Percentiles rank a stretch among this genome's conserved stretches.
These are phyloP conservation scores for Verticillium alfalfae DNA, from an alignment of 2,329 filamentous ascomycete species.

Conservation along the genomic window DNA sequence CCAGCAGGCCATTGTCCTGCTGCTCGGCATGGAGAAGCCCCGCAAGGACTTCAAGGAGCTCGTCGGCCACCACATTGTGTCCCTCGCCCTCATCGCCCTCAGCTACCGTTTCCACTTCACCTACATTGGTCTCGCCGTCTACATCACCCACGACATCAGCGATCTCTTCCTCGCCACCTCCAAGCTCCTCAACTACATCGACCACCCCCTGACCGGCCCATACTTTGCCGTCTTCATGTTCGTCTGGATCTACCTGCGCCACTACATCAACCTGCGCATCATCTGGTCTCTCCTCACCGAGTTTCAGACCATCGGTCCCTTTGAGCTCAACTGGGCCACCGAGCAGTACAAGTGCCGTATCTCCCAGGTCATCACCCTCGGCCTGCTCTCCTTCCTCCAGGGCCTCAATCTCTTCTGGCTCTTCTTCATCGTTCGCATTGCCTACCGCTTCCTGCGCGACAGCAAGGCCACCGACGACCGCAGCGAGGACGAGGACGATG, in stretches of 20 bases:
- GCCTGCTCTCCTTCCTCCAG: conserved; percentile 62
- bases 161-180: conserved; percentile 95
- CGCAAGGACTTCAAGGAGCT: conserved; percentile 94
- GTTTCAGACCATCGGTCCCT: conserved; percentile 69
- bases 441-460: conserved; percentile 62
- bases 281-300: conserved; percentile 70
- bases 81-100: conserved; percentile 72
- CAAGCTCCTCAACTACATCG: conserved; percentile 87
- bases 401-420: conserved; percentile 79
- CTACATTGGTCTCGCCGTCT: conserved; percentile 88
- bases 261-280: conserved; percentile 76
- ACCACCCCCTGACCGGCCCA: conserved; percentile 69
- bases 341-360: conserved; percentile 74
- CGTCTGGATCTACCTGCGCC: conserved; percentile 85
- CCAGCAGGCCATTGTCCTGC: conserved; percentile 83
- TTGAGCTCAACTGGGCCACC: conserved; percentile 69
- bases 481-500: conserved; percentile 63
- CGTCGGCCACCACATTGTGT: conserved; percentile 87
- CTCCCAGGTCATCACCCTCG: conserved; percentile 61
- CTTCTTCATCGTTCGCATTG: conserved; percentile 70
- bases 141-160: conserved; percentile 89
- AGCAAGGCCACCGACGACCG: conserved; percentile 63
- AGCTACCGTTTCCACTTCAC: conserved; percentile 97
- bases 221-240: conserved; percentile 81
- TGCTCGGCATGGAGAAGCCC: conserved; percentile 86